Evolutionary conservation across 2,329 filamentous ascomycete species (phyloP), one percentile per base, ranked within the genome.

Genomic region (Lachnellula subtilissima): DNA sequence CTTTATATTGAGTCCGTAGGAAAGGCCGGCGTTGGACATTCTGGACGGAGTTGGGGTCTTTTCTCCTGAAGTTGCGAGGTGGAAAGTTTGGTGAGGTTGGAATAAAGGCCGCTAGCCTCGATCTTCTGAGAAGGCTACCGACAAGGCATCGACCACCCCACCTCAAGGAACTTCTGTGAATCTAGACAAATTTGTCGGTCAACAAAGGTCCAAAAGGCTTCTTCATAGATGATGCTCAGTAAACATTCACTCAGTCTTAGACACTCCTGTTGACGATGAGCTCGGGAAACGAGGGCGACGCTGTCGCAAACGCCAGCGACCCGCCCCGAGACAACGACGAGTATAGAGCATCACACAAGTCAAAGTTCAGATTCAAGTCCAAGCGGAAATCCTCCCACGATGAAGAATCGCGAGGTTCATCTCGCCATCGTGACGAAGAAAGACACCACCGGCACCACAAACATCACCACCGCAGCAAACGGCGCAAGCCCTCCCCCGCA

Each of bases 1-100:
- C 50, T 78, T 72, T 46, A 84, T 63, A 65, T 81, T 87, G 40
- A 88, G 76, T 50, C 85, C 85, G 63, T 78, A 80, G 19, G 77
- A 77, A 52, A 82, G 72, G 5, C 72, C 71, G n/a, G 58, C 57
- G n/a, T 64, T 62, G 48, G 65, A 65, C 69, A 71, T 71, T 17
- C 56, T 64, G 59, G 51, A 22, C 12, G 19, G 25, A 28, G 2
- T 28, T 28, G 25, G 25, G 25, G 7, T 28, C 25, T 28, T 9
- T 8, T 4, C n/a, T 28, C 25, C 25, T 9, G 6, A 3, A 28
- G 25, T 28, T 28, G 25, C 25, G 25, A 25, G 7, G 25, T 28
- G 25, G 25, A 28, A 28, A 28, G 22, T 42, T 45, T 7, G 37
- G 46, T 36, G 28, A 55, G 39, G 47, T 51, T 55, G 53, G 28